Evolutionary conservation across 2,329 filamentous ascomycete species (phyloP).

Genomic region (Epichloe festucae): DNA sequence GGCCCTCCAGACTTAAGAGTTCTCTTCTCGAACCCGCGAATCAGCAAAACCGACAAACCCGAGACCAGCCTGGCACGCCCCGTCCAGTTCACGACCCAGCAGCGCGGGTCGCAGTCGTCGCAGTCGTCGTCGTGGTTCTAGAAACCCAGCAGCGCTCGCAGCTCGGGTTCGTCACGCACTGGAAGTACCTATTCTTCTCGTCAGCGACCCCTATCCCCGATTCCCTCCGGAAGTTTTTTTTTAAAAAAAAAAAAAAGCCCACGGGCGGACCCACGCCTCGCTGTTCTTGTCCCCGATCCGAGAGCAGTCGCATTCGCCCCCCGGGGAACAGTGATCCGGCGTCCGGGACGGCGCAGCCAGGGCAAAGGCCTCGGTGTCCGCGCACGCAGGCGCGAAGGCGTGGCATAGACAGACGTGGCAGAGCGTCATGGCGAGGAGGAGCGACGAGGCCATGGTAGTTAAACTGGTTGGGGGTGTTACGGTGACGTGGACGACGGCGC

Average conservation of each 20-base stretch:
- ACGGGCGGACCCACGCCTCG: slow-evolving; percentile 13
- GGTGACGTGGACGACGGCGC: too few relatives aligned
- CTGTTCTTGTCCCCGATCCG: slow-evolving; percentile 15
- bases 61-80: too few relatives aligned
- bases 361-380: not conserved
- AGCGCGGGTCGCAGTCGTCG: too few relatives aligned
- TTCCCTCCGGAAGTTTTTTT: not conserved
- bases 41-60: too few relatives aligned
- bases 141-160: slow-evolving; percentile 15
- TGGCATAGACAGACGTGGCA: not conserved
- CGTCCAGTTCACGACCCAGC: too few relatives aligned
- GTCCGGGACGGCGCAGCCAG: too few relatives aligned
- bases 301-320: slow-evolving; percentile 18
- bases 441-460: too few relatives aligned
- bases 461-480: too few relatives aligned
- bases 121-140: not conserved
- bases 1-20: too few relatives aligned
- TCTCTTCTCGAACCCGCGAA: too few relatives aligned
- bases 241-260: not conserved
- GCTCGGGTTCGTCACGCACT: slow-evolving; percentile 20
- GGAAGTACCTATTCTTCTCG: slow-evolving; percentile 16
- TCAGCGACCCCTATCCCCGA: not conserved
- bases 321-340: slow-evolving; percentile 9
- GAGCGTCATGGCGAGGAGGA: too few relatives aligned
- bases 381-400: not conserved